These are phyloP conservation scores for Parasarocladium wereldwijsianum DNA, from an alignment of 2,329 filamentous ascomycete species.

Conservation along the genomic window DNA sequence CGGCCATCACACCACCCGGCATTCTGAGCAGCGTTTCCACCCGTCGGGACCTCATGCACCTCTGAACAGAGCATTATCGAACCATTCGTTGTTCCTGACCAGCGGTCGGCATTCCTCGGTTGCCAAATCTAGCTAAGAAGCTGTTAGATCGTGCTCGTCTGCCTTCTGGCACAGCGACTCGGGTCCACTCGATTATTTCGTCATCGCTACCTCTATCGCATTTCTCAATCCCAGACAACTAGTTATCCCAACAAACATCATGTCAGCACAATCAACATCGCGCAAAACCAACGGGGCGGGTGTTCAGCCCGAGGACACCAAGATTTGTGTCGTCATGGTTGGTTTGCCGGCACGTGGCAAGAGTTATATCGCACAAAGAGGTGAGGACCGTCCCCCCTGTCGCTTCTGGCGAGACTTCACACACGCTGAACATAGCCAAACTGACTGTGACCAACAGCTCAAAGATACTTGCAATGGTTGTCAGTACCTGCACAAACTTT, in stretches of 20 bases:
- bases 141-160: not conserved
- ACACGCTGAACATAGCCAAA: constrained; percentile 6
- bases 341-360: constrained; percentile 91
- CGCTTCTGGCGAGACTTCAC: constrained; percentile 7
- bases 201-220: not conserved
- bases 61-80: not conserved
- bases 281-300: constrained; percentile 49
- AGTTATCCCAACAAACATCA: constrained; percentile 1
- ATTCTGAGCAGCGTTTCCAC: not conserved
- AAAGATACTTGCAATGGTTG: constrained; percentile 92
- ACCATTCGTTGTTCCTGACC: not conserved
- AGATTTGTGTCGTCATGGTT: constrained; percentile 98
- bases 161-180: not conserved
- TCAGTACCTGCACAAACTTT: constrained; percentile 89
- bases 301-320: constrained; percentile 85
- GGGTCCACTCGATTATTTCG: constrained; percentile 1
- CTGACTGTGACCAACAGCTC: constrained; percentile 37
- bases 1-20: not conserved
- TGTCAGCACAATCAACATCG: constrained; percentile 22
- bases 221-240: not conserved
- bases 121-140: not conserved
- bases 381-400: constrained; percentile 29
- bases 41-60: not conserved
- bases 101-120: not conserved
- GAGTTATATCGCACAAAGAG: constrained; percentile 94